Evolutionary conservation across 345 rosid species (phyloP), one percentile per base, ranked within the genome.

Genomic region (Conringia planisiliqua): DNA sequence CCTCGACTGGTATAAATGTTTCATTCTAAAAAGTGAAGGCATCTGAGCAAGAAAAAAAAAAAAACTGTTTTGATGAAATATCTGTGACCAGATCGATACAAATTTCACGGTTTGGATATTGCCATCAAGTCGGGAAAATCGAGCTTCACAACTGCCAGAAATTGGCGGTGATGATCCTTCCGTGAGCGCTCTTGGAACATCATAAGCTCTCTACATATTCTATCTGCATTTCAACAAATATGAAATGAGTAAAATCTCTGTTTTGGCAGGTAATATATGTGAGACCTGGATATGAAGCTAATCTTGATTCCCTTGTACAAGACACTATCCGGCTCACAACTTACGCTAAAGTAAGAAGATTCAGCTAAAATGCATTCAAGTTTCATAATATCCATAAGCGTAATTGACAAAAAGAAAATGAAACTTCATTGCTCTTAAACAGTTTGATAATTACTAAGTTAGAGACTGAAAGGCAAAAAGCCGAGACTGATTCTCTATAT

Each of bases 121-220:
- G 22, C 88, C 78, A 14, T 81, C 89, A 17, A 80, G 68, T 52
- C 82, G 81, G 63, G 71, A 81, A 52, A 70, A 76, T 22, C 76
- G 60, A 22, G 78, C 74, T 26, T 52, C 68, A 9, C 66, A 69
- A 26, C 70, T 89, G 7, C 96, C 97, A 17, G 89, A 85, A 33
- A 85, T 89, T 9, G 94, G 92, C 0, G 87, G 89, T 17, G 97
- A 89, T 67, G 95, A 93, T 73, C 97, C 98, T 65, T 91, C 97
- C 32, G 79, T 91, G 74, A 83, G 87, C 74, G 59, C 50, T 14
- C 67, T 26, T 33, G 39, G 12, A 50, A n/a, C 26, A 68, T 24
- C 33, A n/a, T 51, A 46, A 39, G 38, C 54, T 67, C 56, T 67
- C 3, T 17, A 1, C 66, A 26, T 54, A 3, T 52, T 71, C 7